A percentile compares a stretch with the other conserved stretches of the same genome.
Conservation (phyloP, 2,329 filamentous ascomycete genomes). For the Sarocladiaceae sp. region DNA sequence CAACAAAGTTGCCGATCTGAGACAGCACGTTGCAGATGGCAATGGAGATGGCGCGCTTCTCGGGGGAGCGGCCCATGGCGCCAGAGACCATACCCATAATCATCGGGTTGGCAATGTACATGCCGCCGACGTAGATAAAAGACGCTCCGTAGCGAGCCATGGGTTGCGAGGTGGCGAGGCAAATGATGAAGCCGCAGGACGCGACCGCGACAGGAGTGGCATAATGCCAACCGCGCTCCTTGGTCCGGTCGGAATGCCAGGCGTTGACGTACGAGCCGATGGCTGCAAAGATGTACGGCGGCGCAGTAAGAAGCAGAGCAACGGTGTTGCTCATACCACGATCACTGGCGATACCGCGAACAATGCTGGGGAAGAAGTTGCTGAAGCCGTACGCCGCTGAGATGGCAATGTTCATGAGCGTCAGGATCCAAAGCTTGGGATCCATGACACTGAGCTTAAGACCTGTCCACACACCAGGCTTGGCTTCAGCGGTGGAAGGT, state of each 20-base stretch:
- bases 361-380: constrained; percentile 21
- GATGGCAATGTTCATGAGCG: constrained; percentile 16
- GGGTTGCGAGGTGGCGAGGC: constrained; percentile 13
- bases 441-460: constrained; percentile 18
- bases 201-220: constrained; percentile 12
- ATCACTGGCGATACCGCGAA: constrained; percentile 19
- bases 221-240: constrained; percentile 16
- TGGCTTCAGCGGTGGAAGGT: constrained; percentile 17
- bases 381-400: constrained; percentile 10
- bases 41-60: constrained; percentile 16
- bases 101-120: constrained; percentile 12
- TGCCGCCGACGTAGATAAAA: constrained; percentile 10
- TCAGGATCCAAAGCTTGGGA: constrained; percentile 18
- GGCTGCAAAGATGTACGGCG: constrained; percentile 18
- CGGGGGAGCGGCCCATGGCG: constrained; percentile 14
- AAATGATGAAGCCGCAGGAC: constrained; percentile 17
- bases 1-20: constrained; percentile 9
- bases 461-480: constrained; percentile 16
- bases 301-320: constrained; percentile 17
- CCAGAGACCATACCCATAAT: constrained; percentile 13
- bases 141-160: constrained; percentile 8
- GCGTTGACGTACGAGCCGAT: constrained; percentile 14
- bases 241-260: constrained; percentile 16
- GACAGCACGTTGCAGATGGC: constrained; percentile 12
- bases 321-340: constrained; percentile 15